A percentile compares a stretch with the other conserved stretches of the same genome.
Evolutionary conservation across 495 filamentous ascomycete genomes (phyloP).

Genomic region (Daldinia decipiens): DNA sequence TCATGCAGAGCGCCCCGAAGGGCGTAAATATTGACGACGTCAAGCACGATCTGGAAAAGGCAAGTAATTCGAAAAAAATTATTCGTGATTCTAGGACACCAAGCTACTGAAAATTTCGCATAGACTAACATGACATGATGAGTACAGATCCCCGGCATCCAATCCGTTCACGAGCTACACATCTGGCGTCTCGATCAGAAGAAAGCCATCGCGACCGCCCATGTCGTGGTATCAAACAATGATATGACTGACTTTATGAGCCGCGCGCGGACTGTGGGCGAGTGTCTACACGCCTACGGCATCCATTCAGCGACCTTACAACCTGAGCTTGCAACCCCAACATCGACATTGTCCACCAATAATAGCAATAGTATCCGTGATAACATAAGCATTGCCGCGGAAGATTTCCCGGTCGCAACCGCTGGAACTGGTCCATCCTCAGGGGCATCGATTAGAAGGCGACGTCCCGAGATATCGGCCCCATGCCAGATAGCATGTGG

Average conservation of each 20-base stretch:
- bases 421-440: constrained; percentile 5
- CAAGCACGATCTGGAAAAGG: constrained; percentile 82
- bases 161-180: constrained; percentile 89
- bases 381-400: constrained; percentile 6
- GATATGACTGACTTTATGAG: constrained; percentile 76
- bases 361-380: constrained; percentile 1
- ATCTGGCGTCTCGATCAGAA: constrained; percentile 92
- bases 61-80: constrained; percentile 27
- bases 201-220: constrained; percentile 87
- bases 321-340: constrained; percentile 67
- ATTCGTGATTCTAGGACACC: background rate
- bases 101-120: background rate
- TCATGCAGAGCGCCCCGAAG: constrained; percentile 85
- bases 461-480: constrained; percentile 30
- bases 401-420: background rate
- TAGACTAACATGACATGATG: background rate
- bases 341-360: background rate
- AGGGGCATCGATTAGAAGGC: constrained; percentile 44
- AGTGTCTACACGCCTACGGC: constrained; percentile 90
- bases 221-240: constrained; percentile 77
- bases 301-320: constrained; percentile 94
- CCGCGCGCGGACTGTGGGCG: constrained; percentile 75
- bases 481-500: constrained; percentile 50
- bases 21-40: constrained; percentile 85
- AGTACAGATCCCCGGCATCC: constrained; percentile 73